Evolutionary conservation across 768 basidiomycete genomes (phyloP).

Genomic region (Rickenella mellea): DNA sequence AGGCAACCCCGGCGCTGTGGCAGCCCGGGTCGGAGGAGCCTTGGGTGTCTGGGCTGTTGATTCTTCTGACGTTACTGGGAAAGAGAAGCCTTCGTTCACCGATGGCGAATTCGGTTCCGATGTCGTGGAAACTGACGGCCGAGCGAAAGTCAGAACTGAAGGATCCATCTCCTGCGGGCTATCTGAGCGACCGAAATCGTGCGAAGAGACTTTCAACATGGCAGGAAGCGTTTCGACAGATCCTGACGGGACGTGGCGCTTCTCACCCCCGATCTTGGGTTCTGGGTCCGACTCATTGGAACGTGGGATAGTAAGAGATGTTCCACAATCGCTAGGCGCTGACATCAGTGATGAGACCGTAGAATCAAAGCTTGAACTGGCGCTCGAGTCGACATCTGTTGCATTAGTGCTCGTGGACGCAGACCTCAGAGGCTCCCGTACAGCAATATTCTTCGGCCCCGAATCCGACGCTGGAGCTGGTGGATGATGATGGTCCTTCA

Average conservation of each 20-base stretch:
- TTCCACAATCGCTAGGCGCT: constrained; percentile 1
- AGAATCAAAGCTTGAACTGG: constrained; percentile 8
- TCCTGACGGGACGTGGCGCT: constrained; percentile 7
- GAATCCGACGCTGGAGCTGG: constrained; percentile 12
- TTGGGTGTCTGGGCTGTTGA: background rate
- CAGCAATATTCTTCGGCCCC: constrained; percentile 1
- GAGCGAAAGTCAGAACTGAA: constrained; percentile 65
- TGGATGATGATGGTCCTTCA: constrained; percentile 16
- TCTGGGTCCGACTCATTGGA: background rate
- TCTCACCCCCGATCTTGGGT: background rate
- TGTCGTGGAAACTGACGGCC: constrained; percentile 72
- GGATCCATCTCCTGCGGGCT: constrained; percentile 58
- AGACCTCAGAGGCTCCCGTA: background rate
- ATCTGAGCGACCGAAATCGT: constrained; percentile 23
- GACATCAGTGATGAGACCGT: constrained; percentile 9
- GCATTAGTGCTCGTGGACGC: background rate
- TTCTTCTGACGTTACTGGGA: background rate
- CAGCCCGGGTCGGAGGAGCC: background rate
- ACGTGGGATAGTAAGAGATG: constrained; percentile 4
- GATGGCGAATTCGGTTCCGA: constrained; percentile 35
- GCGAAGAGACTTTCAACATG: constrained; percentile 16
- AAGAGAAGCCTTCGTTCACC: background rate
- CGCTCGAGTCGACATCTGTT: constrained; percentile 4
- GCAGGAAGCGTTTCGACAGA: constrained; percentile 29
- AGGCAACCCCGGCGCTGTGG: background rate